phyloP scores from a whole-genome alignment of 202 grass and related monocot species.

The Eragrostis tef region DNA sequence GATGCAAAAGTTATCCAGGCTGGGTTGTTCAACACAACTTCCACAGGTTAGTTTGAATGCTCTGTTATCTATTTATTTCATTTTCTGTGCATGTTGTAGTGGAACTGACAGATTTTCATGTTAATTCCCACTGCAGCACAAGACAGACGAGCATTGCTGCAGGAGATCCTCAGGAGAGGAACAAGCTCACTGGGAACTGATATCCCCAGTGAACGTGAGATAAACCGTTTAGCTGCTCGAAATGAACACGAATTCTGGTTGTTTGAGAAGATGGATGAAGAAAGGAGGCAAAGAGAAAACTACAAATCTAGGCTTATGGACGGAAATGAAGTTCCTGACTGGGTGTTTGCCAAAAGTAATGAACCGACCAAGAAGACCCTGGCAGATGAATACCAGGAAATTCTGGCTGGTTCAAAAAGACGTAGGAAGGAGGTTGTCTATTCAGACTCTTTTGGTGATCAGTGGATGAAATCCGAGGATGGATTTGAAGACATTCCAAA shows the following conservation, averaged over 20 bases:
- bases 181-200: constrained; percentile 94
- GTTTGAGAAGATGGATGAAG: constrained; percentile 99
- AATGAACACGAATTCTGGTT: constrained; percentile 91
- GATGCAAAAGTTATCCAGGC: constrained; percentile 99
- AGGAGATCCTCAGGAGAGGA: constrained; percentile 93
- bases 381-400: constrained; percentile 47
- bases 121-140: constrained; percentile 67
- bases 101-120: constrained; percentile 38
- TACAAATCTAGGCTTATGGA: constrained; percentile 93
- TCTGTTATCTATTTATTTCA: constrained; percentile 15
- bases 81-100: constrained; percentile 25
- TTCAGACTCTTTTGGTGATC: constrained; percentile 78
- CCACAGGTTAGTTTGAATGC: constrained; percentile 63
- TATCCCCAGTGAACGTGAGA: constrained; percentile 94
- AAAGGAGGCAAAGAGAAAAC: constrained; percentile 85
- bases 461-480: constrained; percentile 91
- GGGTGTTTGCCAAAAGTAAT: constrained; percentile 68
- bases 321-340: constrained; percentile 85
- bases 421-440: constrained; percentile 92
- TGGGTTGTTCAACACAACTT: constrained; percentile 95
- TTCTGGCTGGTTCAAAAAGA: constrained; percentile 63
- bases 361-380: constrained; percentile 51
- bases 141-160: constrained; percentile 85
- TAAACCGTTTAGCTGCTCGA: constrained; percentile 92
- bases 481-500: constrained; percentile 69